Conservation (phyloP, 2,329 filamentous ascomycete species). For the Lachnellula hyalina region DNA sequence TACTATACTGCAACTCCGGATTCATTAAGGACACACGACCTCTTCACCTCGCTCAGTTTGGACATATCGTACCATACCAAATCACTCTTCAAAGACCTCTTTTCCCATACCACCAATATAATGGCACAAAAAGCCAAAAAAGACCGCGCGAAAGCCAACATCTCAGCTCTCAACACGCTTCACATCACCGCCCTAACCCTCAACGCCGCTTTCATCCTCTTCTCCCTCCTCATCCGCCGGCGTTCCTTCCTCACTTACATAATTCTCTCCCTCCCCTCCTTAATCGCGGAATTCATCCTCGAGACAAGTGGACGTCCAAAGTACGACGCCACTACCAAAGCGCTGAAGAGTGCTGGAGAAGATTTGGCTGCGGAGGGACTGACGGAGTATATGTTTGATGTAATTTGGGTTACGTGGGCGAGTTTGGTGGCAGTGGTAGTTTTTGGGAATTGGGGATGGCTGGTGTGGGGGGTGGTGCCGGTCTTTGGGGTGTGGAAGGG, state of each 20-base stretch:
- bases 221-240: slow-evolving; percentile 57
- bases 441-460: slow-evolving; percentile 77
- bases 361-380: slow-evolving; percentile 82
- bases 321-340: slow-evolving; percentile 48
- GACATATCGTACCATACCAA: background rate
- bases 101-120: background rate
- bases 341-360: slow-evolving; percentile 70
- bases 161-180: slow-evolving; percentile 69
- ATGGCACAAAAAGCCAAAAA: slow-evolving; percentile 35
- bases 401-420: slow-evolving; percentile 90
- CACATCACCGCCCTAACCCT: slow-evolving; percentile 69
- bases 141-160: slow-evolving; percentile 71
- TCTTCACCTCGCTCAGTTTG: background rate
- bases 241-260: slow-evolving; percentile 65
- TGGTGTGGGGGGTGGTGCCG: slow-evolving; percentile 43
- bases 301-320: slow-evolving; percentile 78
- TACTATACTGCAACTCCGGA: background rate
- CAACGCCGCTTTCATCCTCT: slow-evolving; percentile 69
- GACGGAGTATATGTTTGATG: slow-evolving; percentile 98
- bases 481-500: slow-evolving; percentile 30
- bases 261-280: slow-evolving; percentile 66
- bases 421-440: slow-evolving; percentile 66
- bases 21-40: background rate
- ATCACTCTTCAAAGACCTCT: background rate
- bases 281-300: slow-evolving; percentile 78